phyloP scores from a whole-genome alignment of 495 filamentous ascomycete species.

The Annulohypoxylon moriforme region DNA sequence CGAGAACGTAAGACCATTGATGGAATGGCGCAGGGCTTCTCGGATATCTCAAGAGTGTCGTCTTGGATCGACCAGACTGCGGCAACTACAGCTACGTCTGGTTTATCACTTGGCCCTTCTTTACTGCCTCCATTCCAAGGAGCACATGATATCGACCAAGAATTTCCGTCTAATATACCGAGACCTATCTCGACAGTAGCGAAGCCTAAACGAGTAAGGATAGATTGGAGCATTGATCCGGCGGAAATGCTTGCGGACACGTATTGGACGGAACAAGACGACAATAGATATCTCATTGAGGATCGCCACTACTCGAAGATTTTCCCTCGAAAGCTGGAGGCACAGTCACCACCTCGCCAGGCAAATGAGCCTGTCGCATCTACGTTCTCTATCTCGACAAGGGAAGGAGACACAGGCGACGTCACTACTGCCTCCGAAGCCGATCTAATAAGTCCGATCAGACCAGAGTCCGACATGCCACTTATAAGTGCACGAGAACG shows the following conservation, averaged over 20 bases:
- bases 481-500: constrained; percentile 53
- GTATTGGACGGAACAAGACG: constrained; percentile 82
- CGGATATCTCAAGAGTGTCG: constrained; percentile 73
- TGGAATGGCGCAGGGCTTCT: constrained; percentile 78
- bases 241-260: constrained; percentile 86
- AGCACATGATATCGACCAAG: constrained; percentile 51
- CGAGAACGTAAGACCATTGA: constrained; percentile 77
- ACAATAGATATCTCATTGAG: constrained; percentile 79
- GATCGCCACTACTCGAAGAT: constrained; percentile 77
- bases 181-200: constrained; percentile 43
- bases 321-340: constrained; percentile 61
- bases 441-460: constrained; percentile 33
- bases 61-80: constrained; percentile 80
- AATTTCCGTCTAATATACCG: constrained; percentile 49
- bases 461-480: constrained; percentile 48
- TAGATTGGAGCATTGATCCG: constrained; percentile 83
- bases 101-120: constrained; percentile 18
- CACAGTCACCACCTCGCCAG: constrained; percentile 31
- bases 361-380: constrained; percentile 20
- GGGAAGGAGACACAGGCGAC: constrained; percentile 30
- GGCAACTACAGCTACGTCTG: constrained; percentile 55
- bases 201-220: constrained; percentile 71
- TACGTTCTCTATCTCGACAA: constrained; percentile 14
- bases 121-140: constrained; percentile 66
- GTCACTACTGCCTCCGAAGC: constrained; percentile 40